Base-by-base conservation (phyloP, 352 stramenopile species). In the Pythium rhizo-oryzae region DNA sequence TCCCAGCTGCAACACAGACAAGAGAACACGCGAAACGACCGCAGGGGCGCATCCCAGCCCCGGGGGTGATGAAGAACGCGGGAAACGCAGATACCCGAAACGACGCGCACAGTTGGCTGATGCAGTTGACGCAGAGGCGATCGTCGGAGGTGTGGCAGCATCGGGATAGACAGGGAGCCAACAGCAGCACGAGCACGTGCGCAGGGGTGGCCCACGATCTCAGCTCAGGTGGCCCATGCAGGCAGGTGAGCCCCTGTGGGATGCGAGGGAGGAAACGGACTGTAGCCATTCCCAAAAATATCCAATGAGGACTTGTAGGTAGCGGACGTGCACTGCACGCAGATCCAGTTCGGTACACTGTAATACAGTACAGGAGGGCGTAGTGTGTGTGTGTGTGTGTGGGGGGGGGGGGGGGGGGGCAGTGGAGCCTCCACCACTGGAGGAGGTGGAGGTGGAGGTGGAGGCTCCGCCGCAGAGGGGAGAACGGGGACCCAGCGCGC, bases 101-200 rank as follows among this genome's bases (percentile, higher is more conserved):
- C 41, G 41, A 47, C 15, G 41, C 41, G 37, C 37, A 2, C 37
- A 16, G 41, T 47, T 19, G 15, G 41, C 41, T 21, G 9, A n/a
- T 47, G 41, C 1, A 15, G 15, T 47, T 41, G 35, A 41, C 41
- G 41, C 7, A 8, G 13, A n/a, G 13, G 41, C 4, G 35, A 15
- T 41, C 35, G 2, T 41, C 12, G 6, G 8, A 24, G 19, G 23
- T 15, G 28, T 33, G 46, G 23, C n/a, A n/a, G n/a, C 23, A 55
- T 55, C 49, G 49, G 49, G 21, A 55, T 55, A 55, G 21, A 33
- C 49, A 55, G 49, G 49, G 49, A n/a, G 2, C 49, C 49, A 55
- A 30, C 49, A 8, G 49, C 49, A 55, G 9, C 21, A 2, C 21
- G 18, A 41, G 28, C 28, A 33, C 28, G 28, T 33, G 28, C 28